These are phyloP conservation scores for Parathielavia appendiculata DNA, from an alignment of 495 filamentous ascomycete genomes.

Conservation along the genomic window DNA sequence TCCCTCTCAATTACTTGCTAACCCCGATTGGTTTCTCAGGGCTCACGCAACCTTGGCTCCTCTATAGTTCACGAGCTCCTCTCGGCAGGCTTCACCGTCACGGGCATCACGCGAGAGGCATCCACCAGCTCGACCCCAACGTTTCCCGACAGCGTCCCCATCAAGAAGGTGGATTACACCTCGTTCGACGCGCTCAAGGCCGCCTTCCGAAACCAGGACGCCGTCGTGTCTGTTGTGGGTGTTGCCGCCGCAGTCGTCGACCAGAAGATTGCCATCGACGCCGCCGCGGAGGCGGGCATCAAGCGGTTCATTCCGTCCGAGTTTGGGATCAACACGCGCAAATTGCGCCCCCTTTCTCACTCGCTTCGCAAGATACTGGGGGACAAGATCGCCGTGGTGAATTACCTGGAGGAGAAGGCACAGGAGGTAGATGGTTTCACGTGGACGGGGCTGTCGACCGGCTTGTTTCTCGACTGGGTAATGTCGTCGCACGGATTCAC, in stretches of 20 bases:
- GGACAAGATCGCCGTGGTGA: slow-evolving; percentile 45
- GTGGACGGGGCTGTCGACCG: slow-evolving; percentile 49
- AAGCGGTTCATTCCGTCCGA: slow-evolving; percentile 61
- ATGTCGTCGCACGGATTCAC: slow-evolving; percentile 20
- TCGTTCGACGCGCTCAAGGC: slow-evolving; percentile 48
- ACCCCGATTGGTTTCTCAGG: slow-evolving; percentile 33
- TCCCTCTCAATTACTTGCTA: not conserved
- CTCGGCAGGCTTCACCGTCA: slow-evolving; percentile 53
- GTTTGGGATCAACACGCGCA: slow-evolving; percentile 52
- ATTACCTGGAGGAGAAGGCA: slow-evolving; percentile 45
- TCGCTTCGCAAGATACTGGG: slow-evolving; percentile 41
- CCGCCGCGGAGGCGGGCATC: slow-evolving; percentile 53
- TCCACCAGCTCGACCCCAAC: slow-evolving; percentile 32
- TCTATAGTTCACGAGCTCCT: slow-evolving; percentile 51
- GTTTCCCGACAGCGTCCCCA: slow-evolving; percentile 34
- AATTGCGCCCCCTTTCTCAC: slow-evolving; percentile 18
- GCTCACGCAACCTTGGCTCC: slow-evolving; percentile 56
- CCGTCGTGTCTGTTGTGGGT: slow-evolving; percentile 50
- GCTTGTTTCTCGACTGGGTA: slow-evolving; percentile 50
- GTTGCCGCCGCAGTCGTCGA: slow-evolving; percentile 28
- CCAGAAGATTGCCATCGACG: slow-evolving; percentile 54
- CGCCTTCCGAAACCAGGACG: slow-evolving; percentile 52
- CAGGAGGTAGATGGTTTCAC: slow-evolving; percentile 38
- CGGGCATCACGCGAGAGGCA: slow-evolving; percentile 48
- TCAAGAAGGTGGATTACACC: slow-evolving; percentile 50